phyloP scores from a whole-genome alignment of 2,329 filamentous ascomycete genomes.

The Achaetomium macrosporum region DNA sequence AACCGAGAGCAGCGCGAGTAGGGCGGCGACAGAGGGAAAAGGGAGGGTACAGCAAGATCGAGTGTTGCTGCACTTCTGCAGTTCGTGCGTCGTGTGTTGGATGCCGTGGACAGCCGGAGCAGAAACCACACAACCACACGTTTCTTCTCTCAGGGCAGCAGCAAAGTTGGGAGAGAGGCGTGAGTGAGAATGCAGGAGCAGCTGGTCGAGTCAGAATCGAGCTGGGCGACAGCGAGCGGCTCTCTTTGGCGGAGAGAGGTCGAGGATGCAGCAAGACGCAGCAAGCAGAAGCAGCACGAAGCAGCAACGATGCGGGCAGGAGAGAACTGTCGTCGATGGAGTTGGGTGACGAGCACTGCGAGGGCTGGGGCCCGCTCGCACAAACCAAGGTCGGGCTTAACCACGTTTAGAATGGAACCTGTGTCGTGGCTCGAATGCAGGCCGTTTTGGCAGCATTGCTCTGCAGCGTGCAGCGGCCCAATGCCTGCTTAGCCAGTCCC shows the following conservation, averaged over 20 bases:
- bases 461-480: conserved; percentile 32
- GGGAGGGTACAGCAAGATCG: conserved; percentile 4
- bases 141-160: not conserved
- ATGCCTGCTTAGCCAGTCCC: conserved; percentile 26
- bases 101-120: conserved; percentile 10
- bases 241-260: conserved; percentile 25
- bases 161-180: not conserved
- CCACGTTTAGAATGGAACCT: conserved; percentile 31
- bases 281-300: conserved; percentile 10
- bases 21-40: conserved; percentile 14
- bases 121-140: conserved; percentile 4
- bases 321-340: conserved; percentile 19
- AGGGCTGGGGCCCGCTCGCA: conserved; percentile 22
- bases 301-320: conserved; percentile 4
- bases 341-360: conserved; percentile 18
- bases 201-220: conserved; percentile 18
- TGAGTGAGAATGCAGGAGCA: conserved; percentile 3
- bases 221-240: conserved; percentile 12
- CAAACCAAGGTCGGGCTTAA: conserved; percentile 27
- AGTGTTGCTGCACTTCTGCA: conserved; percentile 4
- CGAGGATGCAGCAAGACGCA: conserved; percentile 16
- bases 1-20: conserved; percentile 6
- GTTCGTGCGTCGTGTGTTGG: conserved; percentile 15
- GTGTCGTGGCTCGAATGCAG: conserved; percentile 40
- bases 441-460: conserved; percentile 27